Percentiles rank a stretch among this genome's conserved stretches.
Conservation (phyloP, 345 rosid genomes). For the Murraya paniculata region DNA sequence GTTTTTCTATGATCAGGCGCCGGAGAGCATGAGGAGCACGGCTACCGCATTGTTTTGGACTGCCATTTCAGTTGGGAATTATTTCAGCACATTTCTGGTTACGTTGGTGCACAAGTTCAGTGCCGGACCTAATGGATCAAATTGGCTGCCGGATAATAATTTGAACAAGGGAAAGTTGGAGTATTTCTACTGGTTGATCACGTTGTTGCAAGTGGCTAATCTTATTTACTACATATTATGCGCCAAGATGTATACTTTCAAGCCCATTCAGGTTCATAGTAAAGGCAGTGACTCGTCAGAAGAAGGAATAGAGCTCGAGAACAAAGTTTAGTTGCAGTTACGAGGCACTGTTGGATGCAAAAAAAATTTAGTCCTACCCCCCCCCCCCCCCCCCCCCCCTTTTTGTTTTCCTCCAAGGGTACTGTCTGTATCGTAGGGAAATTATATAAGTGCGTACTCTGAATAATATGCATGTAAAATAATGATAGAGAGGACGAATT, state of each 20-base stretch:
- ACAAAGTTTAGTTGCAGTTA: conserved; percentile 18
- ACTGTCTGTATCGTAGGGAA: background rate
- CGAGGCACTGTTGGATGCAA: background rate
- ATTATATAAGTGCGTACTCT: background rate
- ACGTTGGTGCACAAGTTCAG: conserved; percentile 41
- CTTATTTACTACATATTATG: conserved; percentile 38
- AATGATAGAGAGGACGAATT: background rate
- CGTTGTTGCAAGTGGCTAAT: conserved; percentile 38
- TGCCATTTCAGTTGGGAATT: conserved; percentile 38
- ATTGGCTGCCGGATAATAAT: conserved; percentile 49
- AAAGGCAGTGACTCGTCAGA: background rate
- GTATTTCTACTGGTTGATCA: conserved; percentile 50
- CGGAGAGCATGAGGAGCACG: conserved; percentile 55
- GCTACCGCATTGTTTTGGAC: conserved; percentile 48
- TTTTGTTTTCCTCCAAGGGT: too few relatives aligned
- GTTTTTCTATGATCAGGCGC: conserved; percentile 57
- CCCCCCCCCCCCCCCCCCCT: background rate
- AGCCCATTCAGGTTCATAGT: conserved; percentile 28
- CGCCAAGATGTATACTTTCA: conserved; percentile 43
- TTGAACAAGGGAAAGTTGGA: conserved; percentile 50
- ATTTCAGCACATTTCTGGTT: conserved; percentile 45
- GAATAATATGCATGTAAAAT: background rate
- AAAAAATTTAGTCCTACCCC: background rate
- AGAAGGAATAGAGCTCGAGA: conserved; percentile 29
- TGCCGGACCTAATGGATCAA: conserved; percentile 26